These are phyloP conservation scores for Funneliformis geosporum DNA, from an alignment of 192 early-diverging fungal species.

Conservation along the genomic window DNA sequence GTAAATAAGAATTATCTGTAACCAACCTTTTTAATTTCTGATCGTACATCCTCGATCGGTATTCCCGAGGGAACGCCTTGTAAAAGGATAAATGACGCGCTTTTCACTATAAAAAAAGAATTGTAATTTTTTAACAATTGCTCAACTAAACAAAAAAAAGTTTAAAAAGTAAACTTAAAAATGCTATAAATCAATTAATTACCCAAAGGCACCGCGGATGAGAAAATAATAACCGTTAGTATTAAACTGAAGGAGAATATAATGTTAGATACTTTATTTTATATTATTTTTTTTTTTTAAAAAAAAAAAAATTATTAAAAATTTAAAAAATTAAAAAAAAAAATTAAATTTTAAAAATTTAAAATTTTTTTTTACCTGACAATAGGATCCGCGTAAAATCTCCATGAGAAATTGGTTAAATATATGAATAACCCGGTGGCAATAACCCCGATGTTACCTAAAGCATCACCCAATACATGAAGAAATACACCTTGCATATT, in stretches of 20 bases:
- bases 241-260: constrained; percentile 41
- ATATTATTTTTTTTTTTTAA: not conserved
- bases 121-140: not conserved
- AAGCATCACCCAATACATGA: constrained; percentile 88
- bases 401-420: constrained; percentile 65
- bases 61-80: constrained; percentile 77
- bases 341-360: not conserved
- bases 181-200: not conserved
- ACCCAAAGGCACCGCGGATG: constrained; percentile 50
- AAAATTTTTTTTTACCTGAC: constrained; percentile 51
- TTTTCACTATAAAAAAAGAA: constrained; percentile 39
- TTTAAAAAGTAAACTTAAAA: not conserved
- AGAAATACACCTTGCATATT: constrained; percentile 76
- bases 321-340: too few relatives aligned
- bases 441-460: constrained; percentile 88
- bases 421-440: constrained; percentile 76
- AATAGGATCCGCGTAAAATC: constrained; percentile 84
- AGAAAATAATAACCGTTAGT: constrained; percentile 65
- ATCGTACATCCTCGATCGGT: constrained; percentile 62
- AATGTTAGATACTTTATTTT: not conserved
- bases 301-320: too few relatives aligned
- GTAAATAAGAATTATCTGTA: not conserved
- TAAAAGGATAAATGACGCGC: constrained; percentile 76
- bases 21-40: constrained; percentile 56
- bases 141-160: too few relatives aligned